Base-by-base conservation (phyloP, 306 rosid species). In the Malus fusca region DNA sequence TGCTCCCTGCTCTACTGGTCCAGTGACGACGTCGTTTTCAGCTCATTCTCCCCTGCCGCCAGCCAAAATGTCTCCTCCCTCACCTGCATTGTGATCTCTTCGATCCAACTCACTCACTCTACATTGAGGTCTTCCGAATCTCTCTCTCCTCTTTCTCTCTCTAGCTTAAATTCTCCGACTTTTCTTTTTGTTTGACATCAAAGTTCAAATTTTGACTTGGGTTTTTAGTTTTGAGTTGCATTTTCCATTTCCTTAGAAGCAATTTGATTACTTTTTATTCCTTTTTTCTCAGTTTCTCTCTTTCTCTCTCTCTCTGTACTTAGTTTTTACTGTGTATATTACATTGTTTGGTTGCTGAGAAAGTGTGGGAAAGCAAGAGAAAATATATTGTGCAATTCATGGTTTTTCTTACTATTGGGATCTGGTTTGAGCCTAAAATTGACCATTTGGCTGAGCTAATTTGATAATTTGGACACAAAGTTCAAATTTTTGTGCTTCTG, bases 21-120 rank as follows among this genome's bases (percentile, higher is more conserved):
- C 75, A 68, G 56, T 85, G 85, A 68, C 87, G 87, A 64, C 85
- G 88, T 90, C 93, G 87, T 87, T 79, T 88, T 25, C 79, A 37
- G 62, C 80, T 80, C 75, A 21, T 83, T 75, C 88, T 77, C 35
- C 59, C 77, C 79, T 35, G 63, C 78, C 69, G 68, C 60, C 22
- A 1, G 40, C 43, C 68, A 35, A 15, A 51, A 44, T 56, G 75
- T 55, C 59, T 18, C 43, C 55, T 68, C 69, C 71, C 68, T 64
- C 75, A 11, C 84, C 43, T 22, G 15, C 91, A 73, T 81, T 85
- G 78, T 90, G 83, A 77, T 88, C 80, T 55, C 82, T 77, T 72
- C 77, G 85, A 81, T 89, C 96, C 88, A 71, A n/a, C 65, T 70
- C 70, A 37, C 58, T n/a, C 80, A 63, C 72, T 77, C 56, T 6